Conservation (phyloP, 2,329 filamentous ascomycete species). For the Penicillium oxalicum region DNA sequence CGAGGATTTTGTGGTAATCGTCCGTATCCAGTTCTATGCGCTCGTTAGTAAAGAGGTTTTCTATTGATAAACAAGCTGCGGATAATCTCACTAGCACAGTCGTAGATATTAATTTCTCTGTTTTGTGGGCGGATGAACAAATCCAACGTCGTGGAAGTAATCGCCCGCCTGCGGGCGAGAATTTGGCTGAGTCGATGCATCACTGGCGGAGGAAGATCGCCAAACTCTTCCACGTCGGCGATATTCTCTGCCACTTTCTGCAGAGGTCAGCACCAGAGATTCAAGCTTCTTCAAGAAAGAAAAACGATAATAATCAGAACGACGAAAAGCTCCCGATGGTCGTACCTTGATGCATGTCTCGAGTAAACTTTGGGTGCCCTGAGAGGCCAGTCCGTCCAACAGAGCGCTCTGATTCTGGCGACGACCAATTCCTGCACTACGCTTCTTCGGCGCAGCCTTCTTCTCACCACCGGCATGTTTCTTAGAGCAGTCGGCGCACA, state of each 20-base stretch:
- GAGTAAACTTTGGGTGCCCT: conserved; percentile 39
- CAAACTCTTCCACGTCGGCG: conserved; percentile 59
- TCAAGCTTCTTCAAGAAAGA: not conserved
- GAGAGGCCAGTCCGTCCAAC: conserved; percentile 61
- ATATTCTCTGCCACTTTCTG: conserved; percentile 58
- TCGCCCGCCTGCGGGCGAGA: conserved; percentile 56
- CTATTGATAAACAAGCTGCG: not conserved
- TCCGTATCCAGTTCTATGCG: conserved; percentile 61
- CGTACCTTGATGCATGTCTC: conserved; percentile 55
- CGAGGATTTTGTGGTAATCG: conserved; percentile 76
- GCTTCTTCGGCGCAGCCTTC: conserved; percentile 48
- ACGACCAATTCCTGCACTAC: conserved; percentile 53
- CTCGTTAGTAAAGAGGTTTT: conserved; percentile 7
- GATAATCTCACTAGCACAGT: conserved; percentile 49
- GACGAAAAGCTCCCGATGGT: not conserved
- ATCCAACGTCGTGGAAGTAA: conserved; percentile 45
- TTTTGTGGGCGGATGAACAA: conserved; percentile 49
- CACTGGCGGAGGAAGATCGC: conserved; percentile 54
- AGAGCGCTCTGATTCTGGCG: conserved; percentile 77
- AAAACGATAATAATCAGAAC: not conserved
- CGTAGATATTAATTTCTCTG: conserved; percentile 54
- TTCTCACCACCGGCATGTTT: conserved; percentile 63
- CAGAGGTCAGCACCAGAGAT: not conserved
- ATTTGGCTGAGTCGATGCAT: conserved; percentile 57
- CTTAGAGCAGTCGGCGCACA: conserved; percentile 77